Percentiles rank a stretch among this genome's conserved stretches.
These are phyloP conservation scores for Capsella bursapastoris DNA, from an alignment of 345 rosid genomes.

Conservation along the genomic window DNA sequence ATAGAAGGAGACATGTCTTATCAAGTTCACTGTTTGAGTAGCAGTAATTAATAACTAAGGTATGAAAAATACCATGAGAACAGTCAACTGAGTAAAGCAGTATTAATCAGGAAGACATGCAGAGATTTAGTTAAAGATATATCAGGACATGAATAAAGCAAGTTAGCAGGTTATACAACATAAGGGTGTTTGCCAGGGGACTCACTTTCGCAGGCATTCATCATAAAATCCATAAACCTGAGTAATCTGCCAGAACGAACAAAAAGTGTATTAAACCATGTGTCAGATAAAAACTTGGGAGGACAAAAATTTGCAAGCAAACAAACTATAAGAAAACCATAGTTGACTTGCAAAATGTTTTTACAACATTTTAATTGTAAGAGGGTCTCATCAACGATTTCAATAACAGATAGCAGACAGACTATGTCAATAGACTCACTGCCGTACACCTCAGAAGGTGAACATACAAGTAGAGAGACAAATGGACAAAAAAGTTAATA, in stretches of 20 bases:
- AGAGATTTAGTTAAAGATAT: neutral
- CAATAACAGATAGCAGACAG: neutral
- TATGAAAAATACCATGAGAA: neutral
- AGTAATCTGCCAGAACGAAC: constrained; percentile 72
- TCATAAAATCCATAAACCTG: constrained; percentile 99
- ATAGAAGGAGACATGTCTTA: neutral
- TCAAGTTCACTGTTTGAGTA: constrained; percentile 12
- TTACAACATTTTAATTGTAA: neutral
- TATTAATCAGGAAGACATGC: neutral
- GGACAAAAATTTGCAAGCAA: constrained; percentile 12
- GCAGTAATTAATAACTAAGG: constrained; percentile 7
- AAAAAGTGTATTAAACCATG: constrained; percentile 36
- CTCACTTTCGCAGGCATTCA: constrained; percentile 98
- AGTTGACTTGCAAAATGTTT: neutral
- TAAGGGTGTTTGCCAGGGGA: constrained; percentile 36
- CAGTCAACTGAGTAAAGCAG: constrained; percentile 4
- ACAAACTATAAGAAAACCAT: neutral
- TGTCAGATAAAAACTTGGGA: constrained; percentile 21
- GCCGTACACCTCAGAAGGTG: constrained; percentile 5
- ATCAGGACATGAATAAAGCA: constrained; percentile 1
- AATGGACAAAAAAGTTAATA: constrained; percentile 28
- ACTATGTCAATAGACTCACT: neutral
- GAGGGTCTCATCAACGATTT: neutral
- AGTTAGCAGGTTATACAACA: constrained; percentile 15
- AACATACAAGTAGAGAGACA: constrained; percentile 8